These are phyloP conservation scores for Gynostemma pentaphyllum DNA, from an alignment of 306 rosid genomes.

Conservation along the genomic window DNA sequence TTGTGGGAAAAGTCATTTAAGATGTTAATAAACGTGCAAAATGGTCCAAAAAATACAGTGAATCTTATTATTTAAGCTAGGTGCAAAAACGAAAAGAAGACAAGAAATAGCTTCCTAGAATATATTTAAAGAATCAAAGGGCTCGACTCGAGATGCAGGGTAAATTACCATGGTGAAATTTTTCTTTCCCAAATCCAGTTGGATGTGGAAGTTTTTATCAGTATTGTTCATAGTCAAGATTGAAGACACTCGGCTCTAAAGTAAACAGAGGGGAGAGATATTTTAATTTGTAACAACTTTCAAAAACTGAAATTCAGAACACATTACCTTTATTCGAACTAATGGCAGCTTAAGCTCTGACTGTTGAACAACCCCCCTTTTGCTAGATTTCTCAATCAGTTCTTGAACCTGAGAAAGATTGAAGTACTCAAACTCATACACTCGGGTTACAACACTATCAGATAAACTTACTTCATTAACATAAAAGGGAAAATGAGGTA, in stretches of 20 bases:
- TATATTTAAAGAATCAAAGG: background rate
- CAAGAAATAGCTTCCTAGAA: background rate
- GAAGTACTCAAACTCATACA: background rate
- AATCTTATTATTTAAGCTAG: background rate
- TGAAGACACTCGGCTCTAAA: background rate
- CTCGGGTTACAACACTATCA: background rate
- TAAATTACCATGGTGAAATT: background rate
- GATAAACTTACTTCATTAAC: background rate
- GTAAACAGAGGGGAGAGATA: background rate
- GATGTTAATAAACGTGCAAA: background rate
- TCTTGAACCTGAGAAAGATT: constrained; percentile 46
- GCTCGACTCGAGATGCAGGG: background rate
- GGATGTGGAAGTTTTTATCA: background rate
- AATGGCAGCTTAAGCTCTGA: constrained; percentile 81
- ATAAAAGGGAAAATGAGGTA: constrained; percentile 4
- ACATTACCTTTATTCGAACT: constrained; percentile 72
- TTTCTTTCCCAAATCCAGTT: background rate
- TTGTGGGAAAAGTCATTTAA: background rate
- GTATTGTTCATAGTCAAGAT: background rate
- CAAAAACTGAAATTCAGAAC: background rate
- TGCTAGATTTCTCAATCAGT: constrained; percentile 59
- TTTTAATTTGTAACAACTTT: background rate
- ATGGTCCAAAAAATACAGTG: background rate
- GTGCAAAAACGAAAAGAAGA: background rate
- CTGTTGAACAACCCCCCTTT: constrained; percentile 38